Conservation (phyloP, 192 early-diverging fungal species). For the Entomortierella lignicola region DNA sequence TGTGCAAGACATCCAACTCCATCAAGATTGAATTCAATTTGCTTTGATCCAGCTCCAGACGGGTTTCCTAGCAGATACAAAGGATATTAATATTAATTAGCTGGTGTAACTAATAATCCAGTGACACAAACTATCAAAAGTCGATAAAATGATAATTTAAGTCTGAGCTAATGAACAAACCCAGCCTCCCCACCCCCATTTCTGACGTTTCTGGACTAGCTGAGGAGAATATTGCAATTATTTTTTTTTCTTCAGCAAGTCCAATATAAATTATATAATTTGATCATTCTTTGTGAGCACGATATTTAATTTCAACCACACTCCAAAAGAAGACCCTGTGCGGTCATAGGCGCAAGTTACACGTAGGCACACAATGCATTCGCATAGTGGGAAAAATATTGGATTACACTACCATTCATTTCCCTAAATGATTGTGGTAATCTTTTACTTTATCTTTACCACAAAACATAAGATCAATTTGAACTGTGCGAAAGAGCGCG, state of each 20-base stretch:
- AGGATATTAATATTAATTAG: conserved; percentile 5
- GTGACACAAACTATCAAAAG: no score
- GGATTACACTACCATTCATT: not conserved
- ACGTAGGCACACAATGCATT: not conserved
- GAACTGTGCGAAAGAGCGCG: no score
- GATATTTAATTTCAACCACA: not conserved
- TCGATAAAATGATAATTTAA: no score
- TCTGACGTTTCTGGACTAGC: conserved; percentile 4
- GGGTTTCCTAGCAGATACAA: conserved; percentile 74
- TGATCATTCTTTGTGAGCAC: conserved; percentile 33
- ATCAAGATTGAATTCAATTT: conserved; percentile 94
- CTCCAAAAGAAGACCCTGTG: conserved; percentile 9
- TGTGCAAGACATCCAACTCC: conserved; percentile 95
- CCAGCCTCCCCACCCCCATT: no score
- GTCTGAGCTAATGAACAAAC: no score
- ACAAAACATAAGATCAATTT: no score
- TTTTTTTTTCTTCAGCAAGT: no score
- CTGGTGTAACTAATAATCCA: not conserved
- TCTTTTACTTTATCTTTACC: no score
- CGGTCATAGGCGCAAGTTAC: conserved; percentile 9
- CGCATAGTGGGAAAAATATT: not conserved
- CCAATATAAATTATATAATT: not conserved
- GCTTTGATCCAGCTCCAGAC: conserved; percentile 89
- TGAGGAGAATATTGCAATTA: not conserved
- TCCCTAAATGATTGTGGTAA: no score